Evolutionary conservation across 495 filamentous ascomycete species (phyloP).

Genomic region (Penicillium crystallinum): DNA sequence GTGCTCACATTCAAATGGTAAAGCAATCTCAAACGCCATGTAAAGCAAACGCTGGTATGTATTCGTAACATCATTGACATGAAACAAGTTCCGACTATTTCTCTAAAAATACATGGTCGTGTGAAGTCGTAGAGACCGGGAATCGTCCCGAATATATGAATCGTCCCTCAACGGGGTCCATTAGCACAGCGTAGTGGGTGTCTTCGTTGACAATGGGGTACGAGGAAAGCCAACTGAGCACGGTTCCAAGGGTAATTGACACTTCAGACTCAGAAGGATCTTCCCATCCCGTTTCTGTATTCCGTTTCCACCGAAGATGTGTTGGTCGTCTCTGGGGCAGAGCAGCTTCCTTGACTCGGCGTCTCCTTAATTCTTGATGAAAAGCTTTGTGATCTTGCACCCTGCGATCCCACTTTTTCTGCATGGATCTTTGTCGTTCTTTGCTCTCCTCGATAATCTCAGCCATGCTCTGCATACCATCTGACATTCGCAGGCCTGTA

Average conservation of each 20-base stretch:
- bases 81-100: not conserved
- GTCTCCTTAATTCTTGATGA: not conserved
- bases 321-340: not conserved
- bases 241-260: constrained; percentile 22
- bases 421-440: constrained; percentile 32
- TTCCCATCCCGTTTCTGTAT: not conserved
- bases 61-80: not conserved
- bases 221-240: constrained; percentile 40
- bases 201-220: constrained; percentile 48
- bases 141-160: constrained; percentile 41
- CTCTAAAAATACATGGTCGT: not conserved
- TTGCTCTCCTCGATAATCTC: constrained; percentile 39
- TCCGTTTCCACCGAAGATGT: not conserved
- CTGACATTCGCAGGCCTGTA: constrained; percentile 10
- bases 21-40: too few relatives aligned
- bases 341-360: not conserved
- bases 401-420: constrained; percentile 36
- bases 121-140: not conserved
- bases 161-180: constrained; percentile 45
- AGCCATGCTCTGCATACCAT: constrained; percentile 23
- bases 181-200: constrained; percentile 49
- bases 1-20: too few relatives aligned
- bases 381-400: constrained; percentile 12
- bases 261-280: constrained; percentile 8
- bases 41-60: not conserved